Base-by-base conservation (phyloP, 495 filamentous ascomycete genomes). In the Penicillium bovifimosum region DNA sequence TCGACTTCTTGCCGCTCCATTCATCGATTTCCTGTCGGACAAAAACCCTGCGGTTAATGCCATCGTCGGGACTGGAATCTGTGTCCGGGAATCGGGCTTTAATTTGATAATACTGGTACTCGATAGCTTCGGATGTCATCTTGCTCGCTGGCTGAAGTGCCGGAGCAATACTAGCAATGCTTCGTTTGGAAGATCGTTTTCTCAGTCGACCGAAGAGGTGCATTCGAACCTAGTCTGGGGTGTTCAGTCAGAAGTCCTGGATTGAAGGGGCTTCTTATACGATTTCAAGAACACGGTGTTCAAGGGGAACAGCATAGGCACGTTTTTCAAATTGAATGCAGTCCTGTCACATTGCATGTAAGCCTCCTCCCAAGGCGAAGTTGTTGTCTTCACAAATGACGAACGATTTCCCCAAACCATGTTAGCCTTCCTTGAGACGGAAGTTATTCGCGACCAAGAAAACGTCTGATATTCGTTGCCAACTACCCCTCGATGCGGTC, bases 21-120 rank as follows among this genome's bases (percentile, higher is more conserved):
- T 42, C 28, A 7, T 55, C 53, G 28, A 55, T 50, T 11, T 55
- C 41, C 32, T 55, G 53, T 1, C 53, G 53, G 16, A 54, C 45
- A 41, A 33, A 42, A 18, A 54, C 52, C 38, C 26, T 36, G 0
- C 44, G 31, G 26, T 54, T 34, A 5, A 47, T 29, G 5, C 52
- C 52, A 43, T 49, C 39, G 5, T 35, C 11, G 8, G 44, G 31
- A 28, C 35, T 18, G 13, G 50, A 52, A 9, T 38, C 40, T 13
- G 28, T 26, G 26, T 7, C 29, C 2, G 50, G 50, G 17, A 38
- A 52, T 9, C 50, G 39, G 13, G 50, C 17, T 27, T 36, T 20
- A 8, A 34, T 44, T 2, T 36, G 50, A n/a, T 52, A 52, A n/a
- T 42, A 52, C 5, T 44, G 18, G n/a, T 46, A 24, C 14, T 9